phyloP scores from a whole-genome alignment of 2,329 filamentous ascomycete genomes.

The Apiospora rasikravindrae region DNA sequence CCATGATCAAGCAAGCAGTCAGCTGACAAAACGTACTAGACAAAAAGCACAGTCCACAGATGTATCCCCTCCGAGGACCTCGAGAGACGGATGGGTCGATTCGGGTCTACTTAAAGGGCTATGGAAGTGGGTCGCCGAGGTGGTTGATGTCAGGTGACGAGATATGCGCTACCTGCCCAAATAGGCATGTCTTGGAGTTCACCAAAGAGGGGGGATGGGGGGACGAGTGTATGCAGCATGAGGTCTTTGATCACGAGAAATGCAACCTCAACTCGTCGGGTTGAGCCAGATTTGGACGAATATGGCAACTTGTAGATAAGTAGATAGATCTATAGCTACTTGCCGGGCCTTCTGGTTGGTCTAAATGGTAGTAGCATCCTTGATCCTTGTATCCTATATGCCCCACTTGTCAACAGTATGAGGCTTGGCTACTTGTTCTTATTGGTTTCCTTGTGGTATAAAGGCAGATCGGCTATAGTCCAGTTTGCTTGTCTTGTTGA shows the following conservation, averaged over 20 bases:
- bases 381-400: background rate
- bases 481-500: background rate
- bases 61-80: background rate
- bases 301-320: background rate
- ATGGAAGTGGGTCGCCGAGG: conserved; percentile 1
- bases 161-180: background rate
- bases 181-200: conserved; percentile 5
- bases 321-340: background rate
- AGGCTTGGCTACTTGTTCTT: background rate
- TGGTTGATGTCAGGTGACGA: conserved; percentile 6
- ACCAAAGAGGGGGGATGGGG: background rate
- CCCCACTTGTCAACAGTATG: background rate
- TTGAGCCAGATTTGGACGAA: background rate
- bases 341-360: background rate
- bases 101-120: background rate
- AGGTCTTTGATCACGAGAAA: background rate
- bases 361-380: background rate
- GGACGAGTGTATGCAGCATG: background rate
- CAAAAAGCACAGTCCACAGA: background rate
- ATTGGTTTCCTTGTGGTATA: background rate
- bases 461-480: background rate
- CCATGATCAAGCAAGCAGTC: background rate
- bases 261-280: background rate
- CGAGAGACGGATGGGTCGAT: background rate
- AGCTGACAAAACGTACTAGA: background rate